Evolutionary conservation across 1,284 basidiomycete genomes (phyloP), one percentile per base, ranked within the genome.

Genomic region (Limonomyces culmigenus): DNA sequence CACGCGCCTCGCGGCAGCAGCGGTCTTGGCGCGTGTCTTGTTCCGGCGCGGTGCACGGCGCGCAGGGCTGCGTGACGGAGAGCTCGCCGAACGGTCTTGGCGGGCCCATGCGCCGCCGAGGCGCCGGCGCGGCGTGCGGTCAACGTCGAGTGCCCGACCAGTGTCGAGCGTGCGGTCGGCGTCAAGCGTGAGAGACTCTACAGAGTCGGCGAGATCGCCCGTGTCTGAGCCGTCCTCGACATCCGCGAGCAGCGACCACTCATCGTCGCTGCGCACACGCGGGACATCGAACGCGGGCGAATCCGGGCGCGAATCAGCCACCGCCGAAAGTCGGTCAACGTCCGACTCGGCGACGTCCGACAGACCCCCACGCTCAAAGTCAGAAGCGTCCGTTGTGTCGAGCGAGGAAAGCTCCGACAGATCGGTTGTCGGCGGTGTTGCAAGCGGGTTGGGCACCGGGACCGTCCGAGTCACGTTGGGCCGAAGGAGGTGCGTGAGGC

Each of bases 401-500:
- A 50, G 52, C 14, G 52, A 46, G 18, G 53, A 50, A 32, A 46
- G 45, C 5, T 51, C 50, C 30, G 58, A 55, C 25, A 49, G 45
- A 37, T 84, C 79, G 0, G 79, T 84, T 10, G 62, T 53, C 4
- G 83, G 78, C 11, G 81, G 83, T 2, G 81, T 84, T 39, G 74
- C 71, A 19, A 83, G 51, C 5, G 51, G 46, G 2, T 51, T 45
- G 13, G 52, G 44, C 3, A 62, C 61, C 36, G 55, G 62, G 45
- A 73, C 70, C 1, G 74, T 73, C 15, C 70, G 70, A 27, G 64
- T 65, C 37, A 73, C 63, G 42, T 81, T 79, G 2, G 83, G 83
- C 20, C 83, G 72, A 19, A 86, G 63, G 36, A 86, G 67, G 50
- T 81, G 74, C 2, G 81, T 85, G 29, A 83, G 59, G 16, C 83